Evolutionary conservation across 305 asterid genomes (phyloP).

Genomic region (Andrographis paniculata): DNA sequence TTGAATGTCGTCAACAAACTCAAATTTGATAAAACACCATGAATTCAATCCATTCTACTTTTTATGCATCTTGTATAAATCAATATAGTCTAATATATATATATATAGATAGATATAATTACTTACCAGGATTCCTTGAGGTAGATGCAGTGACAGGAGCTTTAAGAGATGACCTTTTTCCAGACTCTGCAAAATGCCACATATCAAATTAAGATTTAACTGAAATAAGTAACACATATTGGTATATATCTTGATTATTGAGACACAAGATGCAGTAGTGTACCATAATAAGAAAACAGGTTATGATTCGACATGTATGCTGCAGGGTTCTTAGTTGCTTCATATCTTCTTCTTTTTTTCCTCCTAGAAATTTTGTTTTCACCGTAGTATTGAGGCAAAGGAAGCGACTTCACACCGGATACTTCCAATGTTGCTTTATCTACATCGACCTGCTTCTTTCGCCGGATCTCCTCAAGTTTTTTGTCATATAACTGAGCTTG

Average conservation of each 20-base stretch:
- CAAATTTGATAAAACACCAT: too few relatives aligned
- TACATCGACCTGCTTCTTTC: constrained; percentile 19
- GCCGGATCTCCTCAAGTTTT: constrained; percentile 29
- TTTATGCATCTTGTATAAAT: too few relatives aligned
- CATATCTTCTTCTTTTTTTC: constrained; percentile 38
- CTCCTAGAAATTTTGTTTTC: constrained; percentile 19
- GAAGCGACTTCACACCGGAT: constrained; percentile 28
- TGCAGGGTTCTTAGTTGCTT: constrained; percentile 32
- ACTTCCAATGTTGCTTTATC: constrained; percentile 27
- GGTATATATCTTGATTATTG: not conserved
- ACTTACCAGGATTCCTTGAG: constrained; percentile 31
- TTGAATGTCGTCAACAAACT: too few relatives aligned
- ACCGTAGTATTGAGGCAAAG: constrained; percentile 20
- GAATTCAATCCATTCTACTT: too few relatives aligned
- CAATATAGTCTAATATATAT: too few relatives aligned
- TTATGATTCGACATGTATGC: constrained; percentile 57
- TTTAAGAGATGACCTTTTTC: constrained; percentile 3
- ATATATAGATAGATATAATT: constrained; percentile 12
- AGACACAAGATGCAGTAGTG: not conserved
- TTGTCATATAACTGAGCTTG: constrained; percentile 38
- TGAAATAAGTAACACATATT: not conserved
- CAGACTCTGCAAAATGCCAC: constrained; percentile 36
- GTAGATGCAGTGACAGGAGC: constrained; percentile 21
- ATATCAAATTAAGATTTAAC: not conserved
- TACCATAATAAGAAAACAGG: constrained; percentile 70